Base-by-base conservation (phyloP, 768 basidiomycete species). In the Lactarius deliciosus region DNA sequence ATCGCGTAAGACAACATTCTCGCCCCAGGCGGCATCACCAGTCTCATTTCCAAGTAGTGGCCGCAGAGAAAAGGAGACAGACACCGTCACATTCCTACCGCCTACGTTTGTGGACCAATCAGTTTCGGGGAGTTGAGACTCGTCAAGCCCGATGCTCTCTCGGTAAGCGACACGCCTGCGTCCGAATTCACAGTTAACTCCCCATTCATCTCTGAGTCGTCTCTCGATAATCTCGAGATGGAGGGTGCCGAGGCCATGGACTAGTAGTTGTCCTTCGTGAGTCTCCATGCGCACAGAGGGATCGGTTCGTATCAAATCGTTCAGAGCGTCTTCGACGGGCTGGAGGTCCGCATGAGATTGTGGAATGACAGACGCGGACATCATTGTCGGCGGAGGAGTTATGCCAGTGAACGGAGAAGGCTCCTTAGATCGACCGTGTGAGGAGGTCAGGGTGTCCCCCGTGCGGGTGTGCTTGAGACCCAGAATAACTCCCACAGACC, bases 221-320 rank as follows among this genome's bases (percentile, higher is more conserved):
- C 86, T 85, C 76, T 92, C 91, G 11, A 94, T 82, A 63, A 95
- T 94, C 75, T 95, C 93, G n/a, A 95, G 83, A 73, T 95, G 93
- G 15, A 95, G 81, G 36, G 90, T 85, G 16, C 93, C 93, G 50
- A 95, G 84, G 2, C 92, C 92, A 70, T 94, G 91, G 1, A 92
- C 82, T 36, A 95, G 81, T 40, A 92, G 79, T 72, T 95, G 93
- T 1, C 92, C 93, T 69, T 95, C 93, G 63, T 91, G 87, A 3
- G 80, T 78, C 62, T 94, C 93, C 36, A 87, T 80, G 22, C 94
- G 87, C 34, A 94, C 85, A 0, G 92, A 94, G n/a, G 93, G 93
- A 73, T 95, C 93, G 1, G 94, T 94, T n/a, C 93, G 88, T 20
- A 85, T 79, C 32, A 95, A 78, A 1, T 89, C 79, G 32, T 82